These are phyloP conservation scores for Mycosphaerella arachidis DNA, from an alignment of 2,329 filamentous ascomycete genomes.

Conservation along the genomic window DNA sequence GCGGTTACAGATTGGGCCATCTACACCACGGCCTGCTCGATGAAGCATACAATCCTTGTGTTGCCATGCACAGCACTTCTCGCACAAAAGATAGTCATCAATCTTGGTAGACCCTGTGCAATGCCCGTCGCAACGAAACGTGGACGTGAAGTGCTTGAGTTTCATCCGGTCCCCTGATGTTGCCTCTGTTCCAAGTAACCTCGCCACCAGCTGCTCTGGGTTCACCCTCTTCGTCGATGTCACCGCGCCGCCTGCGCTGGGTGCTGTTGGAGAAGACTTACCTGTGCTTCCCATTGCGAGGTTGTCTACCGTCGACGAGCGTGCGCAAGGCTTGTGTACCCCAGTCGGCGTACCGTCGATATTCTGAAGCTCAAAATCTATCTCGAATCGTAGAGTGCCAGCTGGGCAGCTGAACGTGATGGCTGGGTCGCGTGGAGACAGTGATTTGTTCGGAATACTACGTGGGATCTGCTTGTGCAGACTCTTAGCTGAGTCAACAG, in stretches of 20 bases:
- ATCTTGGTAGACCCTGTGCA: conserved; percentile 13
- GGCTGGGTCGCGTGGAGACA: conserved; percentile 4
- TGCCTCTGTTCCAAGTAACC: conserved; percentile 4
- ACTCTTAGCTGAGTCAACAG: neutral
- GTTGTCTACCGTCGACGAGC: too few relatives aligned
- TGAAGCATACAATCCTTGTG: conserved; percentile 22
- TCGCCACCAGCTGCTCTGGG: conserved; percentile 1
- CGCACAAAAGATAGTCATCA: conserved; percentile 16
- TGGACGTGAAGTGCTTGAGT: conserved; percentile 17
- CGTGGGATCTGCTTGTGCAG: neutral
- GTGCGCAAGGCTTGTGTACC: conserved; percentile 15
- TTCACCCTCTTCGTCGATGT: neutral
- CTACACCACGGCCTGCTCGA: conserved; percentile 12
- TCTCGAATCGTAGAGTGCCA: conserved; percentile 4
- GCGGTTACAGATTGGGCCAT: conserved; percentile 20
- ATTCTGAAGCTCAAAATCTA: conserved; percentile 6
- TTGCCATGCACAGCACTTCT: conserved; percentile 21
- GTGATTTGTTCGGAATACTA: neutral
- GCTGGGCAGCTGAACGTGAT: conserved; percentile 17
- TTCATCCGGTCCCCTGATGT: conserved; percentile 6
- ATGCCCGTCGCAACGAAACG: conserved; percentile 20
- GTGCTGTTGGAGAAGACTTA: neutral
- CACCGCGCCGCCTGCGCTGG: neutral
- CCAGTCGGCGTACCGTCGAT: neutral
- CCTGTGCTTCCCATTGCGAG: neutral